A percentile compares a stretch with the other conserved stretches of the same genome.
phyloP scores from a whole-genome alignment of 148 eudicot genomes.

The Rhododendron simsii region DNA sequence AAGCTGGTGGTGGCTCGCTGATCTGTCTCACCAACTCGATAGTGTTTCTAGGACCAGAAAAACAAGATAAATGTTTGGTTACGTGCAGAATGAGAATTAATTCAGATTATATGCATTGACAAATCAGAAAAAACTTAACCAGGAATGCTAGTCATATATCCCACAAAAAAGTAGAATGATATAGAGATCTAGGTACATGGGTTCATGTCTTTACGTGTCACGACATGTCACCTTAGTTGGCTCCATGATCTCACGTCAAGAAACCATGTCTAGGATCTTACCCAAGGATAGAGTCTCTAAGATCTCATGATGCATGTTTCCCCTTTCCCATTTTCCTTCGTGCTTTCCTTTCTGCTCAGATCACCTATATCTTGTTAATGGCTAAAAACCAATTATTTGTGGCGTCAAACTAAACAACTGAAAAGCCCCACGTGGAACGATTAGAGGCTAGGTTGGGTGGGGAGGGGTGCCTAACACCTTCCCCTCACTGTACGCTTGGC shows the following conservation, averaged over 20 bases:
- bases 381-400: background rate
- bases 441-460: background rate
- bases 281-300: background rate
- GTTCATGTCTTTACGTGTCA: background rate
- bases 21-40: constrained; percentile 21
- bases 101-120: background rate
- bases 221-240: background rate
- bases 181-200: background rate
- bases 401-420: background rate
- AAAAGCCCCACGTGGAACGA: background rate
- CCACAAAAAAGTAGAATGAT: background rate
- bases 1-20: constrained; percentile 24
- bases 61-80: background rate
- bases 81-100: background rate
- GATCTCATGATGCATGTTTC: background rate
- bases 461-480: background rate
- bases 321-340: too few relatives aligned
- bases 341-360: too few relatives aligned
- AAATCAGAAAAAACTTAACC: background rate
- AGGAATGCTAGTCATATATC: constrained; percentile 16
- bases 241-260: background rate
- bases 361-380: background rate
- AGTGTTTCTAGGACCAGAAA: constrained; percentile 9
- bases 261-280: background rate
- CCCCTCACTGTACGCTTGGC: background rate